Conservation (phyloP, 1,139 yeast genomes). For the Pichia sp. region DNA sequence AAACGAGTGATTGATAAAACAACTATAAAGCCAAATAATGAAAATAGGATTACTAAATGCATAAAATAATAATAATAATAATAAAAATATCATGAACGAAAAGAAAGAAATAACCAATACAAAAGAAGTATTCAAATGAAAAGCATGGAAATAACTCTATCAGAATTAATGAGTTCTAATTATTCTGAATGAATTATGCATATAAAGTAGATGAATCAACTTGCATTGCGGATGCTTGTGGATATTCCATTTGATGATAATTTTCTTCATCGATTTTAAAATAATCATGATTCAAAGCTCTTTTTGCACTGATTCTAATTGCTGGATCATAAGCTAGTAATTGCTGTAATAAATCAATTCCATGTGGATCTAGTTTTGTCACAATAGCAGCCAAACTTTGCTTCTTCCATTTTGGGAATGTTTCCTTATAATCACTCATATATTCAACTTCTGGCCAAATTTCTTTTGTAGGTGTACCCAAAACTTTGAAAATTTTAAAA, state of each 20-base stretch:
- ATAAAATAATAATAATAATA: not conserved
- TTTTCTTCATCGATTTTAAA: slow-evolving; percentile 50
- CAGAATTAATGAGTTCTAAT: no score
- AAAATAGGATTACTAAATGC: not conserved
- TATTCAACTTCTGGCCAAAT: slow-evolving; percentile 95
- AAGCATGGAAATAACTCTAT: no score
- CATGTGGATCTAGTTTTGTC: slow-evolving; percentile 76
- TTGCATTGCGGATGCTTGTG: slow-evolving; percentile 31
- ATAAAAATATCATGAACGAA: not conserved
- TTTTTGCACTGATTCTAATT: slow-evolving; percentile 85
- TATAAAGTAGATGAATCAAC: slow-evolving; percentile 31
- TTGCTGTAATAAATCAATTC: slow-evolving; percentile 73
- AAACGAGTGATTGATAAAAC: no score
- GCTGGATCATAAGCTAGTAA: slow-evolving; percentile 91
- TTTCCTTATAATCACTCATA: slow-evolving; percentile 89
- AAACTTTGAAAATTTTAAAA: slow-evolving; percentile 82
- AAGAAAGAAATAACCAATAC: not conserved
- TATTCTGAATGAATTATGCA: slow-evolving; percentile 15
- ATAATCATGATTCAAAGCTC: slow-evolving; percentile 87
- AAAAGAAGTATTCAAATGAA: no score
- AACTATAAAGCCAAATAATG: not conserved
- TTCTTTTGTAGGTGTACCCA: slow-evolving; percentile 93
- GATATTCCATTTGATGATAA: slow-evolving; percentile 25
- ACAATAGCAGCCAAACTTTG: slow-evolving; percentile 66
- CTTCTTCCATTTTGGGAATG: slow-evolving; percentile 91